Percentiles rank a stretch among this genome's conserved stretches.
These are phyloP conservation scores for Nidularia pulvinata DNA, from an alignment of 768 basidiomycete species.

Conservation along the genomic window DNA sequence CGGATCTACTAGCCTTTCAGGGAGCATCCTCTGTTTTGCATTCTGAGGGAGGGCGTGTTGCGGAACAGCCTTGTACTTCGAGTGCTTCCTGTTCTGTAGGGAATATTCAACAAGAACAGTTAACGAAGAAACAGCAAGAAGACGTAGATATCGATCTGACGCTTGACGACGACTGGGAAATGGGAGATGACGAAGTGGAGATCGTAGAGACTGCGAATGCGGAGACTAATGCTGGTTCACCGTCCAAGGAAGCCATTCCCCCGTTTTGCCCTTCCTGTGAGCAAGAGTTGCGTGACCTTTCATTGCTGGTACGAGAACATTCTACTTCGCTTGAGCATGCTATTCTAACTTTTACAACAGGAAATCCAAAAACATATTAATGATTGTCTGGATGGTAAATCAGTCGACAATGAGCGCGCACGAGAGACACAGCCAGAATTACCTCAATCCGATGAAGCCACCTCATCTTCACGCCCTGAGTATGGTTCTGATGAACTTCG, in stretches of 20 bases:
- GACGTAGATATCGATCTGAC: slow-evolving; percentile 24
- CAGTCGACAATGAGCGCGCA: too few species aligned
- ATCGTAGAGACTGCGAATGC: slow-evolving; percentile 14
- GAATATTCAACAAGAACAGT: too few species aligned
- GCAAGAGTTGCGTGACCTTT: slow-evolving; percentile 11
- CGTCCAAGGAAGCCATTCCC: slow-evolving; percentile 5
- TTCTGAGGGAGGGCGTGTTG: too few species aligned
- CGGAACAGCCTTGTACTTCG: too few species aligned
- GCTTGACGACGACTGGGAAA: slow-evolving; percentile 59
- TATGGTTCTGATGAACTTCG: too few species aligned
- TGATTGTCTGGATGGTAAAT: slow-evolving; percentile 2
- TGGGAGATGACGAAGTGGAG: slow-evolving; percentile 63
- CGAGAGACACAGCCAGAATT: too few species aligned
- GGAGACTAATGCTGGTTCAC: slow-evolving; percentile 8
- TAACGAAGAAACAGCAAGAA: background rate
- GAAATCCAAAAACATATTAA: background rate
- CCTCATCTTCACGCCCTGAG: too few species aligned
- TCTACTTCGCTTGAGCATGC: background rate
- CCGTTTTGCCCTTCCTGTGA: slow-evolving; percentile 24
- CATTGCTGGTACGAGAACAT: background rate
- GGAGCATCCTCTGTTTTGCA: too few species aligned
- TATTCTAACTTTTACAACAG: background rate
- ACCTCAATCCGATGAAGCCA: too few species aligned
- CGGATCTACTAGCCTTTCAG: too few species aligned
- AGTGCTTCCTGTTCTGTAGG: too few species aligned